Conservation (phyloP, 495 filamentous ascomycete species). For the Penicillium subrubescens region DNA sequence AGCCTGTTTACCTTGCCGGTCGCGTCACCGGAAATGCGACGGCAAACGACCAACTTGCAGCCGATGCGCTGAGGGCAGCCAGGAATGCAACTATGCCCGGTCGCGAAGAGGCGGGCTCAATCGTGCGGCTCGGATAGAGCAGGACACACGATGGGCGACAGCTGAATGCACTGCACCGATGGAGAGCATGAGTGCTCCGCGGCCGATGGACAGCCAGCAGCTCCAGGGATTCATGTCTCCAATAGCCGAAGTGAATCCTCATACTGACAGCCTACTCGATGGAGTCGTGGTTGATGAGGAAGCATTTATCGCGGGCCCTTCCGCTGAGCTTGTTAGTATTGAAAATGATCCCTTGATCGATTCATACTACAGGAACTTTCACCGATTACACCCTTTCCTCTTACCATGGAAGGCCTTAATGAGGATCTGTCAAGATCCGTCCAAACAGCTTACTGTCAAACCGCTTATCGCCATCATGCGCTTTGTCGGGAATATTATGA, state of each 20-base stretch:
- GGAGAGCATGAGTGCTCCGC: neutral
- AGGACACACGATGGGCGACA: neutral
- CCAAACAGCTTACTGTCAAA: slow-evolving; percentile 15
- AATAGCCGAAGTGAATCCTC: neutral
- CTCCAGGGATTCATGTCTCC: neutral
- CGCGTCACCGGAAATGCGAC: neutral
- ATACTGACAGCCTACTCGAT: neutral
- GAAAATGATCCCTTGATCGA: slow-evolving; percentile 27
- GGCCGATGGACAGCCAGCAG: slow-evolving; percentile 5
- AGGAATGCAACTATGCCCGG: neutral
- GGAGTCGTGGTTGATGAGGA: neutral
- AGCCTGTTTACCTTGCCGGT: neutral
- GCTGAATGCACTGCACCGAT: neutral
- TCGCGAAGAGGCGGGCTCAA: neutral
- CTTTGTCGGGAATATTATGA: slow-evolving; percentile 30
- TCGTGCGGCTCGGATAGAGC: neutral
- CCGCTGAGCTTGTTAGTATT: slow-evolving; percentile 8
- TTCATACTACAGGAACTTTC: slow-evolving; percentile 36
- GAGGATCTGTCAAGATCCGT: slow-evolving; percentile 23
- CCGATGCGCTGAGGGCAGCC: neutral
- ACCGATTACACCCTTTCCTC: slow-evolving; percentile 30
- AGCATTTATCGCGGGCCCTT: neutral
- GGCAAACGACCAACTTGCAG: neutral
- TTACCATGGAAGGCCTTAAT: slow-evolving; percentile 22
- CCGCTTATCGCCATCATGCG: slow-evolving; percentile 28